Base-by-base conservation (phyloP, 2,329 filamentous ascomycete species). In the Dendryphion nanum region DNA sequence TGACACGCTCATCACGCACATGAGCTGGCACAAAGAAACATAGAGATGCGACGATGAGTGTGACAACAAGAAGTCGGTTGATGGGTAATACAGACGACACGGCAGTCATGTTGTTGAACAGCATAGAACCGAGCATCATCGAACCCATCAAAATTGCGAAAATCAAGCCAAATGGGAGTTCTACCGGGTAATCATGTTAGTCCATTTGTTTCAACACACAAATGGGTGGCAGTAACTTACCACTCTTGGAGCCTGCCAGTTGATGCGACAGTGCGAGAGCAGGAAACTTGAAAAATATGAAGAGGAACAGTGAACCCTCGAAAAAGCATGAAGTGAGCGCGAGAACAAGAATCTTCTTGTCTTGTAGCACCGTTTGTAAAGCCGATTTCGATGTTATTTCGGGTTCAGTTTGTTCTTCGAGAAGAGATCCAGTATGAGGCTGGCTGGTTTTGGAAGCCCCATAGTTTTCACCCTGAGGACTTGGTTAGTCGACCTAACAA, bases 251-350 rank as follows among this genome's bases (percentile, higher is more conserved):
- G 10, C 23, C 23, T 10, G 23, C 10, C 23, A 26, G 19, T 28
- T 60, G 50, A 29, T 62, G 59, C 26, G 50, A 55, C 8, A 59
- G 44, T 37, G 57, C 73, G n/a, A 82, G 61, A 3, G 76, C 72
- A 1, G 76, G 73, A 1, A 77, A 75, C 73, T 78, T 81, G 64
- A 79, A 81, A 58, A 81, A 82, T 40, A 82, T 75, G 51, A 81
- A 81, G 8, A 82, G 67, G 51, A 81, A 82, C 68, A 82, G 77
- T 18, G 76, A 72, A 15, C 77, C 77, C 59, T 83, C 79, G 50
- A 82, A 81, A 53, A 79, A 72, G 41, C 72, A 78, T 4, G 76
- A 75, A 3, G 73, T 69, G 29, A 81, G 57, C 2, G 68, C 71
- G 4, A 82, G 63, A 2, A 74, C 67, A 14, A 78, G 53, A 35